A percentile compares a stretch with the other conserved stretches of the same genome.
phyloP scores from a whole-genome alignment of 345 rosid genomes.

The Eucalyptus tenuipes region DNA sequence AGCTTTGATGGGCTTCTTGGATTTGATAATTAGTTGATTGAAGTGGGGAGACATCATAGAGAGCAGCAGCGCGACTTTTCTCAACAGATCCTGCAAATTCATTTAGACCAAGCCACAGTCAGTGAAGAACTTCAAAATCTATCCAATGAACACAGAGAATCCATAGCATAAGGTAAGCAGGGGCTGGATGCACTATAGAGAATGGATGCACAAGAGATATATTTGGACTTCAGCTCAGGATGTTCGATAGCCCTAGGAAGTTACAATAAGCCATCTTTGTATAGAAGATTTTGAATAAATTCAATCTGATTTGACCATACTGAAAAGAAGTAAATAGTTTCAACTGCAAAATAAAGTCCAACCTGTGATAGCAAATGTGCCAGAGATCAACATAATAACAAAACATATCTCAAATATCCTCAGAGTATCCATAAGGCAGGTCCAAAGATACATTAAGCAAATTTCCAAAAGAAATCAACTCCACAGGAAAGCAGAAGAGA shows the following conservation, averaged over 20 bases:
- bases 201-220: neutral
- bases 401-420: neutral
- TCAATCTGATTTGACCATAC: neutral
- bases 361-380: neutral
- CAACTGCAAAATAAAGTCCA: neutral
- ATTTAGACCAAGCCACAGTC: neutral
- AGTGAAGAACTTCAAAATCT: neutral
- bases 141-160: neutral
- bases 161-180: neutral
- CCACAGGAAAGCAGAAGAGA: neutral
- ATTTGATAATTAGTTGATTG: slow-evolving; percentile 16
- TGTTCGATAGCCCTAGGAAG: neutral
- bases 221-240: neutral
- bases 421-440: neutral
- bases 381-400: neutral
- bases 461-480: neutral
- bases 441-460: neutral
- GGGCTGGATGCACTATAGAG: neutral
- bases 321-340: neutral
- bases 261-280: neutral
- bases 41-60: slow-evolving; percentile 36
- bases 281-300: neutral
- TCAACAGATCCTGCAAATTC: slow-evolving; percentile 26
- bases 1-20: slow-evolving; percentile 16
- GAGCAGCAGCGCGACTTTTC: slow-evolving; percentile 15